Percentiles rank a stretch among this genome's conserved stretches.
These are phyloP conservation scores for Oryza coarctata DNA, from an alignment of 176 grass and related monocot genomes.

Conservation along the genomic window DNA sequence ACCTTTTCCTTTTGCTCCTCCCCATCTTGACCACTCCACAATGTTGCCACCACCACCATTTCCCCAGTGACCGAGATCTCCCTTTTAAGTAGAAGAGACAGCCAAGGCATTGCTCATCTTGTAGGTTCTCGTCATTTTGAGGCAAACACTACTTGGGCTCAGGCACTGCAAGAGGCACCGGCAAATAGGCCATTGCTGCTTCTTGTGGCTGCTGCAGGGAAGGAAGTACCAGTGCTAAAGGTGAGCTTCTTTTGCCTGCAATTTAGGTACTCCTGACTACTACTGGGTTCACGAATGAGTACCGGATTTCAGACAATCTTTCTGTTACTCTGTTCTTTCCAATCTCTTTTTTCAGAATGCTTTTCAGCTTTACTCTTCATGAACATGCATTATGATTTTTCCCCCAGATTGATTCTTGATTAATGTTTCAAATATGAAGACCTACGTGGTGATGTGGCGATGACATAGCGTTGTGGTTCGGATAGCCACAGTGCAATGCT, in stretches of 20 bases:
- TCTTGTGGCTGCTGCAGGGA: conserved; percentile 9
- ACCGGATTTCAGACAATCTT: conserved; percentile 17
- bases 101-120: conserved; percentile 10
- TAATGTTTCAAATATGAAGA: not conserved
- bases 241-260: conserved; percentile 37
- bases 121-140: conserved; percentile 9
- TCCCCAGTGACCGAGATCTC: conserved; percentile 2
- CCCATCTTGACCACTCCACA: conserved; percentile 46
- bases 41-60: conserved; percentile 19
- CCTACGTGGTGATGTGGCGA: not conserved
- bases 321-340: conserved; percentile 14
- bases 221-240: conserved; percentile 27
- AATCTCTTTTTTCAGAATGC: conserved; percentile 23
- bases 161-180: not conserved
- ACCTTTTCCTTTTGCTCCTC: conserved; percentile 54
- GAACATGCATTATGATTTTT: not conserved
- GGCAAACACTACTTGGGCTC: not conserved
- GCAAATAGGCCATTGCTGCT: not conserved
- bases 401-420: not conserved
- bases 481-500: not conserved
- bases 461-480: conserved; percentile 1
- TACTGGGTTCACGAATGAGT: conserved; percentile 31
- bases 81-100: conserved; percentile 39
- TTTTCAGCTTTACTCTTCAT: conserved; percentile 25
- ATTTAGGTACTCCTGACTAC: not conserved